Evolutionary conservation across 345 rosid genomes (phyloP), one percentile per base, ranked within the genome.

Genomic region (Kandelia obovata): DNA sequence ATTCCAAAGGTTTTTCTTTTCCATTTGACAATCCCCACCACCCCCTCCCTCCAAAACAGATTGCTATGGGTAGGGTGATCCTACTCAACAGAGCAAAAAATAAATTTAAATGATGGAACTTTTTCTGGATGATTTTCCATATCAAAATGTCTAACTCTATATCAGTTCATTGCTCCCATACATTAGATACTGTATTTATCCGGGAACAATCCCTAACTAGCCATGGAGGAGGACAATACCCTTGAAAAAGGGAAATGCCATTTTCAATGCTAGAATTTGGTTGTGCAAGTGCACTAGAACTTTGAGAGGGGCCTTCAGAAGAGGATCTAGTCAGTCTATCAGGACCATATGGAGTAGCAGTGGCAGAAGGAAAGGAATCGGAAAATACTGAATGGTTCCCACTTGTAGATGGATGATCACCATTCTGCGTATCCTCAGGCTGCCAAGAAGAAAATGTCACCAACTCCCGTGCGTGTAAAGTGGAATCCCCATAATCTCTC

Each of bases 241-340:
- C 96, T 71, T 94, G 88, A 66, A 94, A 91, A 30, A 91, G 61
- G 2, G 97, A 89, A 62, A 84, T 74, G 64, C 96, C 99, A 65
- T 67, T 86, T 56, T 68, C 74, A 56, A 74, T 75, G 11, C 69
- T 61, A 53, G 60, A 61, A 82, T 80, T 81, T 26, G 89, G 84
- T 75, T 78, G 68, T 61, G 84, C 87, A 63, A 84, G 70, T 7
- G 83, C 82, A 71, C 61, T 75, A 51, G 81, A 25, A 78, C 61
- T 66, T 71, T 77, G 83, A 7, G 89, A 65, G 63, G 65, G 76
- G 76, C 67, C 68, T 68, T 75, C 82, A 5, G 76, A 70, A 72
- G 84, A 79, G 64, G 72, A 62, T 75, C 66, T 66, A 62, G 79
- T 72, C 62, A 61, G 53, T 51, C 69, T 80, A 66, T 66, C 70